These are phyloP conservation scores for Gremmenia infestans DNA, from an alignment of 2,329 filamentous ascomycete species.

Conservation along the genomic window DNA sequence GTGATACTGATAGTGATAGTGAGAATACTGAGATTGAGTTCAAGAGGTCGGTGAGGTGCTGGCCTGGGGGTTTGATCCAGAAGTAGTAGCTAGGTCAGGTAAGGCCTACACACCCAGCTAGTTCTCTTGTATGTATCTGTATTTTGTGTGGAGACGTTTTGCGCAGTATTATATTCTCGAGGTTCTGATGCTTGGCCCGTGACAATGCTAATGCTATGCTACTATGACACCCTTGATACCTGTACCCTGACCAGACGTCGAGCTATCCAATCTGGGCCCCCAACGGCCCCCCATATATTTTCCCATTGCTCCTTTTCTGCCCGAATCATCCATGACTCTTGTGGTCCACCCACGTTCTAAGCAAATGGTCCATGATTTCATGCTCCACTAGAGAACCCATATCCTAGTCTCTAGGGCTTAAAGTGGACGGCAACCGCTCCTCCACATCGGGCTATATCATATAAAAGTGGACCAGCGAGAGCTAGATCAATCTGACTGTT, in stretches of 20 bases:
- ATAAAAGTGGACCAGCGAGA: neutral
- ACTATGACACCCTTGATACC: neutral
- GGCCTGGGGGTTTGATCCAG: neutral
- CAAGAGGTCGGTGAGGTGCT: neutral
- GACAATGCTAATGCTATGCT: neutral
- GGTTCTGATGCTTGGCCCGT: neutral
- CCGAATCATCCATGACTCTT: slow-evolving; percentile 1
- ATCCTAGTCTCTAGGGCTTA: neutral
- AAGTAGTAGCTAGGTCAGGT: neutral
- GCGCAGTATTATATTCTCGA: neutral
- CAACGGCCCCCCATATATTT: neutral
- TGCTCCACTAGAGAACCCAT: neutral
- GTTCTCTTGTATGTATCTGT: neutral
- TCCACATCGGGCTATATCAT: neutral
- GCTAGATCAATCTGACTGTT: neutral
- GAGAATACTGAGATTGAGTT: neutral
- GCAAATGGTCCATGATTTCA: slow-evolving; percentile 1
- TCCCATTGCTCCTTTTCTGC: neutral
- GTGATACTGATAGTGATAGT: no score
- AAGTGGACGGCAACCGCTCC: neutral
- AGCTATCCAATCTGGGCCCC: neutral
- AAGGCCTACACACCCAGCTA: neutral
- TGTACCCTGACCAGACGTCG: neutral
- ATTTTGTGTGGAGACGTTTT: neutral
- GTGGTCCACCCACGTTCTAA: neutral